Evolutionary conservation across 345 rosid genomes (phyloP), one percentile per base, ranked within the genome.

Genomic region (Melaleuca alternifolia): DNA sequence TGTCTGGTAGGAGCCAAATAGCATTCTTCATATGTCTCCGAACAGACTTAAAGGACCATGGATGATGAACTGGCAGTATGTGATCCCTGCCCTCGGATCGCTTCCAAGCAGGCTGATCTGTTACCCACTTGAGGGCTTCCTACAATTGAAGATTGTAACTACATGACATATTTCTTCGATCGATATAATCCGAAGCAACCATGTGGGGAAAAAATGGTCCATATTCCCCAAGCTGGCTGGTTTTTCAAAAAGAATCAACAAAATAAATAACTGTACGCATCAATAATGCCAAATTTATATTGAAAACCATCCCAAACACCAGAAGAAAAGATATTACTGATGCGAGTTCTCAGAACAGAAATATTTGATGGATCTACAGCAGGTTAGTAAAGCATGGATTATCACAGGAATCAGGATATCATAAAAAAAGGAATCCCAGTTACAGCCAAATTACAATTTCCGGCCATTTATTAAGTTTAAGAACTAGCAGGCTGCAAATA

Each of bases 31-130:
- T 90, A 83, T 33, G 93, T 90, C 93, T 94, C 20, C 98, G 98
- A 84, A 95, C 99, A 4, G 99, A 89, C 91, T 97, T 97, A 87
- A 96, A 96, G 79, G 99, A 96, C 99, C 99, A 97, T 5, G 99
- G 99, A 92, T 97, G 99, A 90, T 97, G 99, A 87, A 97, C 93
- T 52, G 99, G 98, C 91, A 97, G 93, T 88, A 96, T 94, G 91
- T 97, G 99, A 93, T 97, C 98, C 89, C 96, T 94, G 83, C 98
- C 99, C 87, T 90, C 94, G 24, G 99, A 96, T 83, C 93, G 91
- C 88, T 93, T 94, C 99, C 99, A 96, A 30, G 98, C 99, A 88
- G 99, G 99, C 89, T 96, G 99, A 91, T 97, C 96, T 15, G 96
- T 97, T 86, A 97, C 96, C 99, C 99, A 97, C 90, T 96, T 93